These are phyloP conservation scores for Peziza echinospora DNA, from an alignment of 495 filamentous ascomycete genomes.

Conservation along the genomic window DNA sequence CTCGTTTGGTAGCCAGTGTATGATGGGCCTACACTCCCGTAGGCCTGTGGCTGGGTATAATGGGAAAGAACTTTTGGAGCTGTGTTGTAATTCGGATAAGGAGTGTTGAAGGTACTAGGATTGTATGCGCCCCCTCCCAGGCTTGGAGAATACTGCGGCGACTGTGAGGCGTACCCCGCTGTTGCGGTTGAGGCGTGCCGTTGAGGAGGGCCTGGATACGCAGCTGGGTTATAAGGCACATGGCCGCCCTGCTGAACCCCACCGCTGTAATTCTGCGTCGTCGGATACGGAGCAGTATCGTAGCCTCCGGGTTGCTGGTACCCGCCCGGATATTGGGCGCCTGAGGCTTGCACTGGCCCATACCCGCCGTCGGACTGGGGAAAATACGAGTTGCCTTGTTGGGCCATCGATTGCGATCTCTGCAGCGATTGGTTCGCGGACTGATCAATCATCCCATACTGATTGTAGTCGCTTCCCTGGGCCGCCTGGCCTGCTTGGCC, in stretches of 20 bases:
- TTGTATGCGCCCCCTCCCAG: constrained; percentile 11
- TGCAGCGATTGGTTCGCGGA: neutral
- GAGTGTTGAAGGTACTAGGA: constrained; percentile 15
- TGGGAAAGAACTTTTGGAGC: no score
- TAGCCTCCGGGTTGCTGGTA: neutral
- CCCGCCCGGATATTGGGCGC: no score
- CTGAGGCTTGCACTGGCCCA: no score
- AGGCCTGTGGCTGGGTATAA: no score
- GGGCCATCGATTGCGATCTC: neutral
- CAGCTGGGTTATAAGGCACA: constrained; percentile 54
- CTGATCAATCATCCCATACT: neutral
- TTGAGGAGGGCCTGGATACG: constrained; percentile 30
- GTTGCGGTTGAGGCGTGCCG: constrained; percentile 15
- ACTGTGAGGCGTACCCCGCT: neutral
- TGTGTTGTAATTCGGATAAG: constrained; percentile 17
- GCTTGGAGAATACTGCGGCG: neutral
- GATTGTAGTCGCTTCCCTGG: neutral
- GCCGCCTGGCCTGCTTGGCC: neutral
- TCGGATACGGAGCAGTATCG: constrained; percentile 12
- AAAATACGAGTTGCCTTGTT: neutral
- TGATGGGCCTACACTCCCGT: no score
- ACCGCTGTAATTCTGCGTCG: constrained; percentile 12
- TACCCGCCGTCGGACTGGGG: no score
- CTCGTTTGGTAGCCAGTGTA: no score
- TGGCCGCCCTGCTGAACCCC: constrained; percentile 16